Base-by-base conservation (phyloP, 2,329 filamentous ascomycete species). In the Lachnellula cervina region DNA sequence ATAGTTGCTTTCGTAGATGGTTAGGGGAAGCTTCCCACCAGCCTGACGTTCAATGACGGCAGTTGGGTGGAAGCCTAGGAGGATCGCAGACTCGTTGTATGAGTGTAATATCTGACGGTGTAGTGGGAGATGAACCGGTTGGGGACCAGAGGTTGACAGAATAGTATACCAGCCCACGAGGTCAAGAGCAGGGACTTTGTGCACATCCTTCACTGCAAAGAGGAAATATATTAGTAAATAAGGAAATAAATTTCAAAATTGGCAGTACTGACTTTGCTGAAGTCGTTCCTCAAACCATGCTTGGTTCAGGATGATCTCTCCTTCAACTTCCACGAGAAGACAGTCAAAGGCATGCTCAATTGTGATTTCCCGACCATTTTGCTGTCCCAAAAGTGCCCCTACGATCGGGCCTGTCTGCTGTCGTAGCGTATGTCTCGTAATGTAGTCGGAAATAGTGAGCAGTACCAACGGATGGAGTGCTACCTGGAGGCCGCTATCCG, bases 391-490 rank as follows among this genome's bases (percentile, higher is more conserved):
- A n/a, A 99, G 79, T 51, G 88, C 91, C 55, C 94, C 94, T 3
- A 93, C 82, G 17, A 97, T 81, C 16, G 91, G 90, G 0, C 89
- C 89, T 17, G 77, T 71, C 66, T 91, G 86, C 51, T 84, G 77
- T 57, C 94, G 84, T 55, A 96, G 80, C 1, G 87, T 89, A 72
- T 96, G 92, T 58, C 94, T 84, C 56, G 93, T 96, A 71, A 97
- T 91, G 72, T 96, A 95, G 73, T 99, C 94, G 64, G 93, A 96
- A 67, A 99, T 94, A 62, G 89, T 95, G 74, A 99, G 89, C 63
- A 97, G 87, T 51, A 96, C 92, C 49, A 99, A 86, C 25, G 94
- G 94, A 68, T 99, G 94, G 17, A 99, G 83, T 65, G 91, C 84
- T 54, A 91, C 84, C 62, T 90, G 87, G 45, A 95, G 83, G 50